These are phyloP conservation scores for Plasmodium reichenowi DNA, from an alignment of 169 alveolate genomes.

Conservation along the genomic window DNA sequence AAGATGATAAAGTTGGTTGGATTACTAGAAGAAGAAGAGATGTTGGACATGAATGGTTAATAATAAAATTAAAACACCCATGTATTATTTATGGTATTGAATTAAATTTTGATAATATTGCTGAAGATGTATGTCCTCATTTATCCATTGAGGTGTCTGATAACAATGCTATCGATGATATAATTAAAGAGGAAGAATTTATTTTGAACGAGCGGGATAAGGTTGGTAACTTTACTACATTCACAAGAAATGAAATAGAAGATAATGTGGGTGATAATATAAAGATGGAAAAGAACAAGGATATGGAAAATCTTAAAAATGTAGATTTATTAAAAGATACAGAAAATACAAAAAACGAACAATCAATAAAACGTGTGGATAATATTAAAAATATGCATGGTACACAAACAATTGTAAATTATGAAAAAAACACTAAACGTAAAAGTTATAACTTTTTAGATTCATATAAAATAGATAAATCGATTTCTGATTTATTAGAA, in stretches of 20 bases:
- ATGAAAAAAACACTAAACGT: conserved; percentile 16
- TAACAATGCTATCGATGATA: conserved; percentile 30
- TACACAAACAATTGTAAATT: neutral
- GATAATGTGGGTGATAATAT: too few relatives aligned
- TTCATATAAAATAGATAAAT: conserved; percentile 73
- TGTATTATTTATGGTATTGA: conserved; percentile 70
- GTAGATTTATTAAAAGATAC: too few relatives aligned
- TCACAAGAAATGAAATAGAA: too few relatives aligned
- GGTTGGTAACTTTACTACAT: too few relatives aligned
- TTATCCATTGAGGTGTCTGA: conserved; percentile 66
- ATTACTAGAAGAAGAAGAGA: conserved; percentile 76
- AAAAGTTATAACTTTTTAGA: conserved; percentile 71
- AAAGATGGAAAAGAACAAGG: too few relatives aligned
- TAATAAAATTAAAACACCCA: conserved; percentile 45
- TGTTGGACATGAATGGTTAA: conserved; percentile 76
- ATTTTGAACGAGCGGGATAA: conserved; percentile 38
- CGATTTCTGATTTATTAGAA: conserved; percentile 68
- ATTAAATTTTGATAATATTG: conserved; percentile 70
- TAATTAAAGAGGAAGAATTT: conserved; percentile 68
- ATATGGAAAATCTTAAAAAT: too few relatives aligned
- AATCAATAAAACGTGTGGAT: too few relatives aligned
- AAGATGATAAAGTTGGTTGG: conserved; percentile 65
- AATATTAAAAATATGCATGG: too few relatives aligned
- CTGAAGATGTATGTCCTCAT: conserved; percentile 73
- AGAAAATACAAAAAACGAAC: too few relatives aligned